Evolutionary conservation across 768 basidiomycete genomes (phyloP).

Genomic region (Suillus occidentalis): DNA sequence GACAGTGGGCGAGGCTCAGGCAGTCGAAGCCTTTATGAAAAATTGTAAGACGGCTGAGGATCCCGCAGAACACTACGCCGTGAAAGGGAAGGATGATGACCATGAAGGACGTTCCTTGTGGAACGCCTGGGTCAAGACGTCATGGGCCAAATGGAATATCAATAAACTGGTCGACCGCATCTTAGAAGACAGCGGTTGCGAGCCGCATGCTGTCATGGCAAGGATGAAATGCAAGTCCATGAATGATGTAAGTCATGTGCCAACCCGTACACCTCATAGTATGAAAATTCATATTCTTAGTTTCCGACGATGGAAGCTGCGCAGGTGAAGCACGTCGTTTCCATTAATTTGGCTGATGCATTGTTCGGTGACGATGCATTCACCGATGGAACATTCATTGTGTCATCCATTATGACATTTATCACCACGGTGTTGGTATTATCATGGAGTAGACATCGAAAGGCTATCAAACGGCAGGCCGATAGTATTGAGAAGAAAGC

Average conservation of each 20-base stretch:
- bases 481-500: neutral
- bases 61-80: neutral
- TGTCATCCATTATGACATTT: neutral
- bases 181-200: neutral
- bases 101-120: neutral
- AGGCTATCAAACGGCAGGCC: neutral
- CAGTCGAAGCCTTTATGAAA: neutral
- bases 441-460: neutral
- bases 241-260: neutral
- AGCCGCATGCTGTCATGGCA: neutral
- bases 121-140: neutral
- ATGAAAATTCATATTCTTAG: neutral
- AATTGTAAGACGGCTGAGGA: neutral
- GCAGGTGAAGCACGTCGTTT: neutral
- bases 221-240: neutral
- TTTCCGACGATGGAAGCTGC: neutral
- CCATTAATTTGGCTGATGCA: neutral
- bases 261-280: neutral
- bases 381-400: neutral
- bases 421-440: neutral
- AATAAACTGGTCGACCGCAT: neutral
- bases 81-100: neutral
- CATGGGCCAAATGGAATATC: neutral
- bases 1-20: neutral
- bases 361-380: neutral